phyloP scores from a whole-genome alignment of 2,329 filamentous ascomycete species.

The Monosporascus sp. region DNA sequence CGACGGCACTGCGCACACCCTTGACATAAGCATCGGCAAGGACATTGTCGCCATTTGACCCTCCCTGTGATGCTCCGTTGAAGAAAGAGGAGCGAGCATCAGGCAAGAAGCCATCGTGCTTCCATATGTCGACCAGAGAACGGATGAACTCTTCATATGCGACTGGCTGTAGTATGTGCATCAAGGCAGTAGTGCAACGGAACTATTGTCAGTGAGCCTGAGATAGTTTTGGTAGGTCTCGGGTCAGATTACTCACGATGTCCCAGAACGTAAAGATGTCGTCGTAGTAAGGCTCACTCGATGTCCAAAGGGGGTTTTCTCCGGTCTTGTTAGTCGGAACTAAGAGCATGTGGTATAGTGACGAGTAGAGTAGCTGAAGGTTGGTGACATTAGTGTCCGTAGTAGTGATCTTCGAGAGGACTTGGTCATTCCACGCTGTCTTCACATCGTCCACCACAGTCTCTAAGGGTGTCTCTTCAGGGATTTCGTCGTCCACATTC shows the following conservation, averaged over 20 bases:
- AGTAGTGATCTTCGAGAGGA: slow-evolving; percentile 60
- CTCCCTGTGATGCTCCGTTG: slow-evolving; percentile 65
- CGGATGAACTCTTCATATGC: slow-evolving; percentile 62
- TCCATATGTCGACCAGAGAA: slow-evolving; percentile 63
- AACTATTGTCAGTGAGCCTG: slow-evolving; percentile 37
- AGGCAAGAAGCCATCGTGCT: slow-evolving; percentile 58
- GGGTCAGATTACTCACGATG: slow-evolving; percentile 23
- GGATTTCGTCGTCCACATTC: slow-evolving; percentile 53
- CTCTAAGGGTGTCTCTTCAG: slow-evolving; percentile 34
- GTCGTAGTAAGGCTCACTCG: slow-evolving; percentile 63
- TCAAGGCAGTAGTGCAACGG: slow-evolving; percentile 58
- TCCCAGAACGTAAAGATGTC: slow-evolving; percentile 69
- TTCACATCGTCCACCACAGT: slow-evolving; percentile 42
- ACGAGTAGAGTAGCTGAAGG: slow-evolving; percentile 58
- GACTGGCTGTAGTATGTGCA: slow-evolving; percentile 58
- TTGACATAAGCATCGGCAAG: slow-evolving; percentile 69
- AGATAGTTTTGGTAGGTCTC: background rate
- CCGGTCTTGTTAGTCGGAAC: slow-evolving; percentile 66
- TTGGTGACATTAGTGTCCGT: slow-evolving; percentile 50
- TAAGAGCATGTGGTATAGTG: slow-evolving; percentile 64
- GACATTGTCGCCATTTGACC: slow-evolving; percentile 66
- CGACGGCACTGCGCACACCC: slow-evolving; percentile 53
- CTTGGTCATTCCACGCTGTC: slow-evolving; percentile 53
- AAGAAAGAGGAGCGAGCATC: slow-evolving; percentile 63
- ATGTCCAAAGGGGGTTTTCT: slow-evolving; percentile 63